phyloP scores from a whole-genome alignment of 805 yeast genomes.

The Candida silvicultrix region DNA sequence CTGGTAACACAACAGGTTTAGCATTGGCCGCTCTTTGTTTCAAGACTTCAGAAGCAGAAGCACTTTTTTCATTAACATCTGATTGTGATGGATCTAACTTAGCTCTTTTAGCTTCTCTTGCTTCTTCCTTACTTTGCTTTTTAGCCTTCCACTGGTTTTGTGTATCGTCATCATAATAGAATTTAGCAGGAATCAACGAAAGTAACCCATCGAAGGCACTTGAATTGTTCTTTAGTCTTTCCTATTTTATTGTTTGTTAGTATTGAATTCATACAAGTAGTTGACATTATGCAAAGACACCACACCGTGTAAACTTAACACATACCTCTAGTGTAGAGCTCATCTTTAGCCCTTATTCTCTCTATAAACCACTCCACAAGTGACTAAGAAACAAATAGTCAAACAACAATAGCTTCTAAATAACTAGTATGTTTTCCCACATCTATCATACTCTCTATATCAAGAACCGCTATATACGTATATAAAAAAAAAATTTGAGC shows the following conservation, averaged over 20 bases:
- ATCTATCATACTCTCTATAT: background rate
- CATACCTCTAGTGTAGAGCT: constrained; percentile 57
- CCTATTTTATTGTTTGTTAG: constrained; percentile 32
- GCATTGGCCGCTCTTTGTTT: constrained; percentile 50
- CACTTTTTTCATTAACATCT: constrained; percentile 40
- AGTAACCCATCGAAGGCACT: constrained; percentile 83
- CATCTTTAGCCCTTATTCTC: constrained; percentile 24
- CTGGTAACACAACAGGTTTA: constrained; percentile 33
- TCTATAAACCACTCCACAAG: background rate
- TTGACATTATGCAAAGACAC: too few species aligned
- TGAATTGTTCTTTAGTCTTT: constrained; percentile 72
- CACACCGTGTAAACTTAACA: too few species aligned
- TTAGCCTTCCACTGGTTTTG: constrained; percentile 87
- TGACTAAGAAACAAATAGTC: background rate
- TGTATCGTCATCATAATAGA: constrained; percentile 86
- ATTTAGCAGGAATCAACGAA: constrained; percentile 90
- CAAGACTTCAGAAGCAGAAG: constrained; percentile 56
- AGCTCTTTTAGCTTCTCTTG: constrained; percentile 51
- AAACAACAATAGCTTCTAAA: background rate
- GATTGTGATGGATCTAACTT: constrained; percentile 68
- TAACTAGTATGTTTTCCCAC: background rate
- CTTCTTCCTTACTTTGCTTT: constrained; percentile 65
- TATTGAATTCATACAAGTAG: background rate
- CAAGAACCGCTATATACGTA: background rate
- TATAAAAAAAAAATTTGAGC: background rate